phyloP scores from a whole-genome alignment of 495 filamentous ascomycete genomes.

The Aspergillus saccharolyticus region DNA sequence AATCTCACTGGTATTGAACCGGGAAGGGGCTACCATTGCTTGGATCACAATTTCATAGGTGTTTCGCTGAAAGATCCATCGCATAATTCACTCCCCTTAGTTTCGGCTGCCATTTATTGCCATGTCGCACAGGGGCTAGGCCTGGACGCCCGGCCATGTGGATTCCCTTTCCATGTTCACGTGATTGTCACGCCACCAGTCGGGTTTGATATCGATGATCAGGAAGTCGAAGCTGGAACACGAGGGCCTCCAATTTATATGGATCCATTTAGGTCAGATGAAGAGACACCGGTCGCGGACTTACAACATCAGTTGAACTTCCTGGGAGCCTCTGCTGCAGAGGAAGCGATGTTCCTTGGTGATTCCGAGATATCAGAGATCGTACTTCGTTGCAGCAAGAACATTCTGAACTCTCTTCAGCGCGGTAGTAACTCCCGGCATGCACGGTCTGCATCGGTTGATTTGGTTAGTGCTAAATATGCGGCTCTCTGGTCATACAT shows the following conservation, averaged over 20 bases:
- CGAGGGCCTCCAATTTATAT: conserved; percentile 63
- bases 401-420: conserved; percentile 64
- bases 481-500: conserved; percentile 74
- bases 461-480: conserved; percentile 68
- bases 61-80: conserved; percentile 53
- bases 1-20: conserved; percentile 63
- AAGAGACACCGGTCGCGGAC: conserved; percentile 56
- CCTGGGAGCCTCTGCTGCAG: conserved; percentile 51
- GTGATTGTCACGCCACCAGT: conserved; percentile 59
- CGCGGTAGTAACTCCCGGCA: conserved; percentile 27
- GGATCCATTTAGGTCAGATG: conserved; percentile 70
- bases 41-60: conserved; percentile 83
- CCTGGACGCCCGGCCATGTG: conserved; percentile 65
- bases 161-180: conserved; percentile 75
- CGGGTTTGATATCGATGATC: conserved; percentile 60
- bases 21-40: conserved; percentile 62
- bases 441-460: conserved; percentile 25
- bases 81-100: conserved; percentile 72
- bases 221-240: conserved; percentile 40
- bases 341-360: conserved; percentile 53
- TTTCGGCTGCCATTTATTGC: conserved; percentile 72
- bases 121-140: conserved; percentile 60
- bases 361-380: conserved; percentile 59
- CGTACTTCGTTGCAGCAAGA: conserved; percentile 70
- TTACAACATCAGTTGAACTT: conserved; percentile 56